Evolutionary conservation across 2,329 filamentous ascomycete genomes (phyloP), one percentile per base, ranked within the genome.

Genomic region (Chrysoporthe puriensis): DNA sequence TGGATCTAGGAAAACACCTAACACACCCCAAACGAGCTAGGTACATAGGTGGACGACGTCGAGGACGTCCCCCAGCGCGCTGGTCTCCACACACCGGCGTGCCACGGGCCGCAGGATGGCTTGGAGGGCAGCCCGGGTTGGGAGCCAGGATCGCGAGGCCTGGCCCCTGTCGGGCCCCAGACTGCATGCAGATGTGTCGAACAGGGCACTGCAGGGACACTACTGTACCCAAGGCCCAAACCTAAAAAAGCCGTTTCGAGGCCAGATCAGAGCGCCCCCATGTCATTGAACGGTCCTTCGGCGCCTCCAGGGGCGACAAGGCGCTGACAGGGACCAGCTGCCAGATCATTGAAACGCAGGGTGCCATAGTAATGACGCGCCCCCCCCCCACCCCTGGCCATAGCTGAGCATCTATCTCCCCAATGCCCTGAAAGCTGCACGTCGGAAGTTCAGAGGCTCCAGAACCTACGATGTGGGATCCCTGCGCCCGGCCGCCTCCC

Each of bases 91-190:
- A 32, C 42, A 9, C 5, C 40, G 56, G 21, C 36, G 57, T 62
- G 44, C 58, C 68, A 69, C 68, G 68, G 68, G 65, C 68, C 68
- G 68, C 68, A 69, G 68, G 66, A 69, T 69, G 62, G 68, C 68
- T 67, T 58, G 36, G 36, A 14, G 26, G 58, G 26, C 21, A 34
- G 60, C 52, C 52, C 40, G 52, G 52, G 50, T 26, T 43, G 64
- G 46, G 36, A 52, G 34, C 61, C 54, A 64, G 48, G 64, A 59
- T 58, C 13, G 34, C 21, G n/a, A 58, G 44, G 62, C 68, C 65
- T 48, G 65, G 50, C 59, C 68, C 65, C 59, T 67, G 62, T 59
- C 60, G 8, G 34, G 44, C 60, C 34, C 52, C 54, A 48, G 68
- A 63, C 65, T 64, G 62, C 65, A 66, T 67, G 66, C 65, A 61